Evolutionary conservation across 2,329 filamentous ascomycete species (phyloP).

Genomic region (Sporothrix brasiliensis): DNA sequence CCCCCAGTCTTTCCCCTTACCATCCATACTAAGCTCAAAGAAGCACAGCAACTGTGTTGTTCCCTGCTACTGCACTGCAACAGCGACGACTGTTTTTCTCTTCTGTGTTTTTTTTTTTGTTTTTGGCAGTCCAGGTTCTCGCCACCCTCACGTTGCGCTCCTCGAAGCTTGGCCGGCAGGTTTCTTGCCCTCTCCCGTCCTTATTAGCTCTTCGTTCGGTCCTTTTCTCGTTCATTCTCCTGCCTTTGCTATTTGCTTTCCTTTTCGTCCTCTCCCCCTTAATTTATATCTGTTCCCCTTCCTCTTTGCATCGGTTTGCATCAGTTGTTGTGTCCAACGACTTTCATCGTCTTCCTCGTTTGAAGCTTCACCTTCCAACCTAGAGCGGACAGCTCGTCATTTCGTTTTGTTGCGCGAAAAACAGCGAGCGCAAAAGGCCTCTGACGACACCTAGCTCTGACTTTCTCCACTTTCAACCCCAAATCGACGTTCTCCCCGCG

Average conservation of each 20-base stretch:
- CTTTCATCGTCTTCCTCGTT: not conserved
- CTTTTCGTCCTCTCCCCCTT: not conserved
- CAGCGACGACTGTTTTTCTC: not conserved
- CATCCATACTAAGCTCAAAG: conserved; percentile 29
- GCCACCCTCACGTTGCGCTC: conserved; percentile 30
- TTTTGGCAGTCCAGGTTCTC: conserved; percentile 25
- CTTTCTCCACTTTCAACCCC: conserved; percentile 30
- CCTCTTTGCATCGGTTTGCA: not conserved
- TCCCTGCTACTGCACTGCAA: not conserved
- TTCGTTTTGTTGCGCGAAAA: conserved; percentile 30
- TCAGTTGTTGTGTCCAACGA: not conserved
- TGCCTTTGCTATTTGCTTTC: conserved; percentile 12
- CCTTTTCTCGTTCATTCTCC: conserved; percentile 14
- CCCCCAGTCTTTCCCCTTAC: conserved; percentile 27
- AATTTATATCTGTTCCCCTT: not conserved
- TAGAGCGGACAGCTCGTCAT: conserved; percentile 25
- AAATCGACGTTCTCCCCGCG: conserved; percentile 28
- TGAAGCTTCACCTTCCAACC: not conserved
- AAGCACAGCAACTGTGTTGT: conserved; percentile 27
- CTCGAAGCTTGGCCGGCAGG: conserved; percentile 11
- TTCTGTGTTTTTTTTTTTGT: conserved; percentile 15
- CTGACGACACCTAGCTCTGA: conserved; percentile 28
- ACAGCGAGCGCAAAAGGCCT: conserved; percentile 21
- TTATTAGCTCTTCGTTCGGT: conserved; percentile 29
- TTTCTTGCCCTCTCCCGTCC: conserved; percentile 23